A percentile compares a stretch with the other conserved stretches of the same genome.
phyloP scores from a whole-genome alignment of 164 flowering plant species.

The Umbilicus rupestris region DNA sequence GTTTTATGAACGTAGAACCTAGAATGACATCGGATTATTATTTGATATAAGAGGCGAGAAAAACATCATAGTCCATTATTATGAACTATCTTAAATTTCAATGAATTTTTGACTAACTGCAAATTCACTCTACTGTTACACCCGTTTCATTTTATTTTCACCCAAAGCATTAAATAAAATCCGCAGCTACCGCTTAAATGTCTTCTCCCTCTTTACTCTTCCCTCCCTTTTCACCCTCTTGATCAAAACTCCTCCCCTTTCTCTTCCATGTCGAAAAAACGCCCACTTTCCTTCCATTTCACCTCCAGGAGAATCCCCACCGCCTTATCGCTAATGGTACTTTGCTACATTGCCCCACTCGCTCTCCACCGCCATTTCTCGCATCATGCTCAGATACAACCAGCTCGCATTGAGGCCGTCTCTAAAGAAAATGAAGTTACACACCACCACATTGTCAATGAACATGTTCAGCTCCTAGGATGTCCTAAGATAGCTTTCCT shows the following conservation, averaged over 20 bases:
- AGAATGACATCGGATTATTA: no score
- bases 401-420: background rate
- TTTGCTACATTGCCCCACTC: background rate
- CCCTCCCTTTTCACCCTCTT: background rate
- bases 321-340: background rate
- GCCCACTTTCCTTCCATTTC: background rate
- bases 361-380: background rate
- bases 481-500: slow-evolving; percentile 13
- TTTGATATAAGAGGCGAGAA: no score
- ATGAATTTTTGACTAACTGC: no score
- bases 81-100: no score
- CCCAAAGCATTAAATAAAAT: background rate
- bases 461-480: background rate
- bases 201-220: background rate
- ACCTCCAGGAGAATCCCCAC: background rate
- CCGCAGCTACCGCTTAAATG: background rate
- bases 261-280: background rate
- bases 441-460: background rate
- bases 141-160: no score
- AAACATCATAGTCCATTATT: no score
- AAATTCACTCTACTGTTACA: no score
- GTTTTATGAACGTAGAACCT: no score
- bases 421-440: background rate
- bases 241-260: background rate
- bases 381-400: background rate